Base-by-base conservation (phyloP, 2,329 filamentous ascomycete genomes). In the Pseudocercospora musae region DNA sequence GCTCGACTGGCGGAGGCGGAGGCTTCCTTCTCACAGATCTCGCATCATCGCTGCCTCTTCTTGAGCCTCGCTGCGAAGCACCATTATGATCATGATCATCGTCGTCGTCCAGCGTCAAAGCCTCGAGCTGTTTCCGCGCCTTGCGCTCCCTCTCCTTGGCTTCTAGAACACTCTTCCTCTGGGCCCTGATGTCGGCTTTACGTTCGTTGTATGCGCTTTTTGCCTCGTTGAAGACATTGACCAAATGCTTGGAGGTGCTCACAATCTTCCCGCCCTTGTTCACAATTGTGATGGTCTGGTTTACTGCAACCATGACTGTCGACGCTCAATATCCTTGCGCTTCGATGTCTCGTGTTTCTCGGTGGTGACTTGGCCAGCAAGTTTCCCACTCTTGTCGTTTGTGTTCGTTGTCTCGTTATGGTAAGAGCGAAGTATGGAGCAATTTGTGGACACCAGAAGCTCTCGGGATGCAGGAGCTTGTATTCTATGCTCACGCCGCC, bases 261-360 rank as follows among this genome's bases (percentile, higher is more conserved):
- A 96, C 91, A 56, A 96, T 88, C 79, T 96, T 96, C 72, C 92
- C 92, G 62, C 91, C 95, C 76, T 86, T 92, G 80, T 96, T 95
- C 78, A 96, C 89, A 72, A 96, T 90, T 68, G 91, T 93, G 69
- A 96, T 87, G 55, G 91, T 94, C 78, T 96, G 89, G 66, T 84
- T 82, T 31, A 85, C 53, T 15, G 53, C 62, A 18, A 55, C 52
- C 62, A 63, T 63, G 46, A 31, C 52, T 54, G 37, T 27, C 13
- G 40, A 40, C 40, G 21, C 23, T 48, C 10, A 61, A 29, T 60
- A 42, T 20, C 18, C 11, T 29, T 53, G 25, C 31, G 27, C 21
- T 50, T 13, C 18, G 25, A 21, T 11, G 20, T 25, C 27, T 50
- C 50, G 42, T 53, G 4, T 15, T 46, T 21, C 33, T 44, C 15